Evolutionary conservation across 495 filamentous ascomycete species (phyloP), one percentile per base, ranked within the genome.

Genomic region (Aspergillus egyptiacus): DNA sequence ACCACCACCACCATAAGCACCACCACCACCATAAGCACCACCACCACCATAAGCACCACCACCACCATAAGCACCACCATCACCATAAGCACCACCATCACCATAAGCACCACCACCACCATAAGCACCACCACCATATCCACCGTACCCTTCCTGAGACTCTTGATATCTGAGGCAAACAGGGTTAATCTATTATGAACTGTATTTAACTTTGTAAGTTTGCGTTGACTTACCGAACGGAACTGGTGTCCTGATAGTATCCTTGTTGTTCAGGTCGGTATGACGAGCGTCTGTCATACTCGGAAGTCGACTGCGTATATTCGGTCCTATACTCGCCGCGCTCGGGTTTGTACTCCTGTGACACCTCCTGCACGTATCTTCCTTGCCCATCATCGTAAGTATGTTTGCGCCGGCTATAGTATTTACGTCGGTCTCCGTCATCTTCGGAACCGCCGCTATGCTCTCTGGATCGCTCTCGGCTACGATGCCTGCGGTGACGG

Each of bases 301-400:
- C 22, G 14, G 41, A 48, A 32, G 17, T 49, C 5, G 30, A 31
- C 11, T 51, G 25, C 6, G 30, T 24, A 15, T 56, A 22, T 18
- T 51, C 45, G 27, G 37, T 14, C 10, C 45, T 38, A 47, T 48
- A 60, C 9, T 57, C 55, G 27, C 54, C 53, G 47, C 53, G 55
- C n/a, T 48, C 47, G 28, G 46, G 55, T n/a, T 20, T 46, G 30
- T 41, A 55, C n/a, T 46, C 41, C 30, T 42, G n/a, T n/a, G 46
- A 46, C 6, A 43, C n/a, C 15, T 44, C n/a, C 10, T 38, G 48
- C 10, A 20, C 31, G 7, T 44, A 44, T 43, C 18, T 19, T 10
- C 24, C 32, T 17, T 22, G 31, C 10, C 31, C 40, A 23, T 51
- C 39, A 25, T 51, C 37, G 14, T 30, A 53, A 13, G 14, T 13